These are phyloP conservation scores for Aphanomyces euteiches DNA, from an alignment of 352 stramenopile species.

Conservation along the genomic window DNA sequence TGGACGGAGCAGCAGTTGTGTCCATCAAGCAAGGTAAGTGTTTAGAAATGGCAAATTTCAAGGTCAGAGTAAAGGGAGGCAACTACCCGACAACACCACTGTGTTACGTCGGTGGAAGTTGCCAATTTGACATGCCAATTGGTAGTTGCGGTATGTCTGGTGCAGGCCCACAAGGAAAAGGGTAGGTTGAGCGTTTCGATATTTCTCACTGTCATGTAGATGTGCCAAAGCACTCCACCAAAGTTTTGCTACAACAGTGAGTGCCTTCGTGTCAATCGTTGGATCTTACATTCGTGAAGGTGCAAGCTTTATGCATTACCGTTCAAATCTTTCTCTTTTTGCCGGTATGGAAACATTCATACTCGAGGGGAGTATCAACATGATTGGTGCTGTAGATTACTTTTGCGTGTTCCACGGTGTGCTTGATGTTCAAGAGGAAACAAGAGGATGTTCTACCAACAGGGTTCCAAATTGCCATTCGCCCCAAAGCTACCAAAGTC, in stretches of 20 bases:
- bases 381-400: not conserved
- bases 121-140: conserved; percentile 28
- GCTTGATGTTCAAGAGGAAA: conserved; percentile 30
- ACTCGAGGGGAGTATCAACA: not conserved
- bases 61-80: not conserved
- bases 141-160: conserved; percentile 25
- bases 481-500: conserved; percentile 19
- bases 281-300: not conserved
- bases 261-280: not conserved
- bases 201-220: not conserved
- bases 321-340: conserved; percentile 18
- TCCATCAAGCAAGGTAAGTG: not conserved
- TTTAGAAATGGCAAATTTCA: too few relatives aligned
- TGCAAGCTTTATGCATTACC: conserved; percentile 12
- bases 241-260: conserved; percentile 6
- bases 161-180: conserved; percentile 16
- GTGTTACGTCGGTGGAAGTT: conserved; percentile 15
- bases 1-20: conserved; percentile 11
- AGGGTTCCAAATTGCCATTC: conserved; percentile 4
- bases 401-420: conserved; percentile 18
- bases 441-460: conserved; percentile 25
- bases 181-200: not conserved
- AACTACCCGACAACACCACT: conserved; percentile 17
- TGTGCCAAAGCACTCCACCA: conserved; percentile 28
- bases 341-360: not conserved